Evolutionary conservation across 495 filamentous ascomycete species (phyloP), one percentile per base, ranked within the genome.

Genomic region (Pyrenopolyporus hunteri): DNA sequence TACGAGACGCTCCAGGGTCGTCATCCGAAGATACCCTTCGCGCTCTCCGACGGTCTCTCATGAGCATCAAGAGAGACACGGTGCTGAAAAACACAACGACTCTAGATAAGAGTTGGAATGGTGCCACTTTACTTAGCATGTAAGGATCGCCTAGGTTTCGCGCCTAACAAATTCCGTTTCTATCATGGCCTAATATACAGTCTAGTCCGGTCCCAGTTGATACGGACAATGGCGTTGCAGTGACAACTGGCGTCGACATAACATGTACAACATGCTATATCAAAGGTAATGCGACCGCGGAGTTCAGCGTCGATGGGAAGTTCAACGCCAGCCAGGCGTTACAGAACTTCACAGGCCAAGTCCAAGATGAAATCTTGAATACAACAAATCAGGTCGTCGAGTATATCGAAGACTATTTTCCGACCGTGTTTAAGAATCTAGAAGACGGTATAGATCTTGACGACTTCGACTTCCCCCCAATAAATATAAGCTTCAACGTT

Each of bases 221-320:
- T 2, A 45, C 50, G 0, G 3, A 39, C 14, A 55, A 29, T 8
- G 49, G 53, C 28, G 50, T 53, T 17, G 49, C 55, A 1, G 3
- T 60, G 33, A 50, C 48, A 13, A 68, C 40, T 4, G 57, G 53
- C 14, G 59, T 79, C 14, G 70, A 78, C 57, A 77, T 84, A 37
- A 72, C 66, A 8, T 83, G 81, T 66, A 74, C 72, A 14, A 78
- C 70, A 31, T 84, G 81, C 57, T 85, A 84, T 55, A 64, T 82
- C 57, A 80, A 79, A 35, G 81, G 81, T 43, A 57, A 58, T 7
- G 78, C 75, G 8, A 80, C 66, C 3, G 74, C 76, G 8, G 55
- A 71, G 10, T 64, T 83, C 31, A 74, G 65, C 1, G 64, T 80
- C 28, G 64, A 71, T 13, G 69, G 70, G 23, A 62, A 73, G 33